Evolutionary conservation across 2,329 filamentous ascomycete species (phyloP).

Genomic region (Aspergillus sp.): DNA sequence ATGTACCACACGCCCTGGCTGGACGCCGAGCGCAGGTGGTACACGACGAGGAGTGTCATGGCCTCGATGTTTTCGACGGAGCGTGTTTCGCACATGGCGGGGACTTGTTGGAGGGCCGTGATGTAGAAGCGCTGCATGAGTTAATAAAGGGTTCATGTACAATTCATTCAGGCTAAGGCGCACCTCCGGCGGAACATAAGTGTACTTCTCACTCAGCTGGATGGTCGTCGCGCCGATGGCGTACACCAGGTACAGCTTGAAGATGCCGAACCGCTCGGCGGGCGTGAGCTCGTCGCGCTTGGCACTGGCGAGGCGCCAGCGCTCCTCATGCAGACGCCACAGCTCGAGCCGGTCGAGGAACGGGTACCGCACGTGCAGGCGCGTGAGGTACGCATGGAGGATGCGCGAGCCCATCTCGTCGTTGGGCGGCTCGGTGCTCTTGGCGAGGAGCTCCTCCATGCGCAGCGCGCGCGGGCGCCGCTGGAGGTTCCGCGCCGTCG

Average conservation of each 20-base stretch:
- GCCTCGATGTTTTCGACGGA: conserved; percentile 54
- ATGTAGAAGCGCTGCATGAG: conserved; percentile 47
- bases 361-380: conserved; percentile 51
- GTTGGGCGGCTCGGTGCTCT: conserved; percentile 47
- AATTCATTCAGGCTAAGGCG: background rate
- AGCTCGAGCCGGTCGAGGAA: conserved; percentile 50
- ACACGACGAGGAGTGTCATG: conserved; percentile 52
- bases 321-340: conserved; percentile 44
- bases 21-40: conserved; percentile 52
- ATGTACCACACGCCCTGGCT: conserved; percentile 56
- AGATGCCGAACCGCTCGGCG: conserved; percentile 46
- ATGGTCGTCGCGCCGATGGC: conserved; percentile 52
- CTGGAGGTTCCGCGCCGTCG: conserved; percentile 9
- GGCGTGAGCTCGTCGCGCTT: conserved; percentile 34
- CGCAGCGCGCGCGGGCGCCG: conserved; percentile 31
- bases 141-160: background rate
- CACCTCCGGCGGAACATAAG: conserved; percentile 46
- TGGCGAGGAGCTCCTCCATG: conserved; percentile 43
- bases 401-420: conserved; percentile 47
- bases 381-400: conserved; percentile 46
- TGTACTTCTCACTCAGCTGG: conserved; percentile 47
- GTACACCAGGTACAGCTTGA: conserved; percentile 54
- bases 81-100: conserved; percentile 49
- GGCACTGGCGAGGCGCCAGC: conserved; percentile 37
- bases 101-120: conserved; percentile 50